Conservation (phyloP, 306 rosid genomes). For the Pyrus bretschneideri region DNA sequence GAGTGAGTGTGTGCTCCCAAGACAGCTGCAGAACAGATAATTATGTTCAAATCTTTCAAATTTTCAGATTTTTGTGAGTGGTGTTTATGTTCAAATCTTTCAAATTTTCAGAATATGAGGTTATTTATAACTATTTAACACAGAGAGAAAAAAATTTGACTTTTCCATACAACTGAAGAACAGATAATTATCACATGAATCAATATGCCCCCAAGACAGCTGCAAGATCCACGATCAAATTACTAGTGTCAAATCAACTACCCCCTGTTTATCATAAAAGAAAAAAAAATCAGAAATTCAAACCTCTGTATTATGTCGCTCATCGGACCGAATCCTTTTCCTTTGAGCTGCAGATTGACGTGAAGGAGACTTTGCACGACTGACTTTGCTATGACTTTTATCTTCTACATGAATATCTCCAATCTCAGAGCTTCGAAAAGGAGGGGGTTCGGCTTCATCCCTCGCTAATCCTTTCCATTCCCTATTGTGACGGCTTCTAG, state of each 20-base stretch:
- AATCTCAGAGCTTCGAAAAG: conserved; percentile 50
- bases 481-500: conserved; percentile 59
- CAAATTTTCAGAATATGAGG: background rate
- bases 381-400: conserved; percentile 25
- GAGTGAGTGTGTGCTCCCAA: too few relatives aligned
- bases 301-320: conserved; percentile 56
- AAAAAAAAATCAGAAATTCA: conserved; percentile 1
- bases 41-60: background rate
- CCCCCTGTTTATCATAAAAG: background rate
- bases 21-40: too few relatives aligned
- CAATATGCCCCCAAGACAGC: background rate
- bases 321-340: conserved; percentile 71
- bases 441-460: conserved; percentile 57
- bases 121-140: background rate
- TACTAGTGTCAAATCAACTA: background rate
- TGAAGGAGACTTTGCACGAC: conserved; percentile 39
- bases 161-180: background rate
- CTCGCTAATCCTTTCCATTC: conserved; percentile 75
- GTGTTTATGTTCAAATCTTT: background rate
- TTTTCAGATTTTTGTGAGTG: too few relatives aligned
- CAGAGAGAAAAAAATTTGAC: background rate
- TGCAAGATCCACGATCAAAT: background rate
- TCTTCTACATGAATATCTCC: conserved; percentile 33
- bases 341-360: conserved; percentile 39
- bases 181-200: background rate